Percentiles rank a stretch among this genome's conserved stretches.
These are phyloP conservation scores for Volvariella surrecta DNA, from an alignment of 1,284 basidiomycete species.

Conservation along the genomic window DNA sequence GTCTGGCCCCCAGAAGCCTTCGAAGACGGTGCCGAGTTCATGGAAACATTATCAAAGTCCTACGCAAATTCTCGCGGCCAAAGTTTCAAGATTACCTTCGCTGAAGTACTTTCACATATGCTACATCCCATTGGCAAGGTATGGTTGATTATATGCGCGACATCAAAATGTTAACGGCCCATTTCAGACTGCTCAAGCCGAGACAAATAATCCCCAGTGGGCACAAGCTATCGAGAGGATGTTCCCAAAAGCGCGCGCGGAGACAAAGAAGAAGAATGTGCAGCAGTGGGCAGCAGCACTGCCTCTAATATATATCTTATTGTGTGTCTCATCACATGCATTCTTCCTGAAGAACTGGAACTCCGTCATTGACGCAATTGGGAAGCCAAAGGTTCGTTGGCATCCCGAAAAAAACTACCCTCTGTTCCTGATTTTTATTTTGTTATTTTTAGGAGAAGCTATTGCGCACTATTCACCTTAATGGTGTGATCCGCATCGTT, in stretches of 20 bases:
- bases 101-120: conserved; percentile 73
- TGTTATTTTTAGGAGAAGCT: conserved; percentile 61
- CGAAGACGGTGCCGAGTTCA: conserved; percentile 90
- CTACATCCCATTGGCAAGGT: conserved; percentile 90
- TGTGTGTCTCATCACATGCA: conserved; percentile 85
- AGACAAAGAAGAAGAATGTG: conserved; percentile 71
- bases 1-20: conserved; percentile 93
- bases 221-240: conserved; percentile 85
- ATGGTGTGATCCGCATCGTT: conserved; percentile 76
- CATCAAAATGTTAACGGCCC: conserved; percentile 3
- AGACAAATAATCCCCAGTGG: conserved; percentile 95
- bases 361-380: conserved; percentile 63
- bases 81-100: conserved; percentile 80
- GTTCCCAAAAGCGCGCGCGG: conserved; percentile 77
- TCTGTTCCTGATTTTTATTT: conserved; percentile 5
- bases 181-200: conserved; percentile 81
- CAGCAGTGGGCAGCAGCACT: conserved; percentile 89
- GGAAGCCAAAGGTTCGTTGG: conserved; percentile 69
- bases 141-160: conserved; percentile 8
- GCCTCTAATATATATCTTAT: conserved; percentile 74
- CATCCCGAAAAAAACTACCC: neutral
- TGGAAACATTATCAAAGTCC: conserved; percentile 75
- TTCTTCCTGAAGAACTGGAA: conserved; percentile 83
- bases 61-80: conserved; percentile 84
- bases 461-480: conserved; percentile 67